A percentile compares a stretch with the other conserved stretches of the same genome.
Conservation (phyloP, 345 rosid species). For the Melastoma malabathricum region DNA sequence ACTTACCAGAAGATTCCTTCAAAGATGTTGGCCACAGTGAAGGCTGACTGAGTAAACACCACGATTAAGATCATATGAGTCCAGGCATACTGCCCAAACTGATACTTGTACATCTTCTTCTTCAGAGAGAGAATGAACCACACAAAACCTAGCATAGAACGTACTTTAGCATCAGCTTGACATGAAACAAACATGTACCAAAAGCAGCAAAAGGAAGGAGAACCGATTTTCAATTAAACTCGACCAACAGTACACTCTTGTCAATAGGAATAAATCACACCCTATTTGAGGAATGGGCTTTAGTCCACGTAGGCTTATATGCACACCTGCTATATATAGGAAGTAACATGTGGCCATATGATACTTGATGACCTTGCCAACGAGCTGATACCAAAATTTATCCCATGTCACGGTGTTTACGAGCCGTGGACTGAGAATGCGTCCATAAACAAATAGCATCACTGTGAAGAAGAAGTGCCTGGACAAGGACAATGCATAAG, state of each 20-base stretch:
- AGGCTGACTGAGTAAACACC: conserved; percentile 92
- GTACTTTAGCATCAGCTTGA: too few species aligned
- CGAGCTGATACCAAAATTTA: conserved; percentile 67
- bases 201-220: too few species aligned
- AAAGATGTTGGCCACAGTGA: conserved; percentile 94
- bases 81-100: conserved; percentile 99
- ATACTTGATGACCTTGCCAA: conserved; percentile 71
- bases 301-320: conserved; percentile 3
- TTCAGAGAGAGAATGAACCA: conserved; percentile 96
- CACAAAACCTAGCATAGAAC: conserved; percentile 56
- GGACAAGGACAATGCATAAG: conserved; percentile 12
- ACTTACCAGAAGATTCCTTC: conserved; percentile 93
- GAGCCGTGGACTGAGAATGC: conserved; percentile 84
- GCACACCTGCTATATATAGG: conserved; percentile 70
- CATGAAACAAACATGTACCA: too few species aligned
- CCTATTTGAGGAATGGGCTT: too few species aligned
- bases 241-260: too few species aligned
- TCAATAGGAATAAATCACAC: too few species aligned
- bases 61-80: conserved; percentile 96
- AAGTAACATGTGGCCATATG: conserved; percentile 85
- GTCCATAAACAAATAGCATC: conserved; percentile 91
- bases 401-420: conserved; percentile 80
- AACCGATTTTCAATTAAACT: too few species aligned
- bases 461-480: conserved; percentile 99
- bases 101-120: conserved; percentile 99